Evolutionary conservation across 2,329 filamentous ascomycete species (phyloP).

Genomic region (Aspergillus nomiae): DNA sequence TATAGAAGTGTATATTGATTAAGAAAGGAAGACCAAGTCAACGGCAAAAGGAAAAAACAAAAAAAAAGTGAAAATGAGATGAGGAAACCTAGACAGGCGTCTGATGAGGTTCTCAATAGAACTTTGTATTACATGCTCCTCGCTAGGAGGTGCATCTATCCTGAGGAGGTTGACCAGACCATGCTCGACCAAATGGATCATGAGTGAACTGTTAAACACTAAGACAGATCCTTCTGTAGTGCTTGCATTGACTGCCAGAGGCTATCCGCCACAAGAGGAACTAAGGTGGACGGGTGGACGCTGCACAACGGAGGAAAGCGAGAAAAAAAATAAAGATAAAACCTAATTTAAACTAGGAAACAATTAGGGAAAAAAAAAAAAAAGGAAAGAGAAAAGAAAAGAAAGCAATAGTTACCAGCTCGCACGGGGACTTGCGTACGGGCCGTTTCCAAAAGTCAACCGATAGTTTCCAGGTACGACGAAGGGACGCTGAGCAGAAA

Average conservation of each 20-base stretch:
- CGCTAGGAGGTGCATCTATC: conserved; percentile 16
- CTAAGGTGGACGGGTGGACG: conserved; percentile 1
- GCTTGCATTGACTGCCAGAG: conserved; percentile 1
- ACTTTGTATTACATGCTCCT: conserved; percentile 16
- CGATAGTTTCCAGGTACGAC: conserved; percentile 9
- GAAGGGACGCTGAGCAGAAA: conserved; percentile 4
- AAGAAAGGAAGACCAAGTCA: neutral
- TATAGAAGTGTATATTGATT: conserved; percentile 5
- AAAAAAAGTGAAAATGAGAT: conserved; percentile 3
- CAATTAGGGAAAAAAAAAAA: conserved; percentile 5
- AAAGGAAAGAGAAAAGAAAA: conserved; percentile 6
- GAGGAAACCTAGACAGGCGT: conserved; percentile 3
- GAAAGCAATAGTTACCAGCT: conserved; percentile 1
- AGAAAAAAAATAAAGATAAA: neutral
- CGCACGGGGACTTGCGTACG: neutral
- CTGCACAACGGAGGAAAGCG: conserved; percentile 10
- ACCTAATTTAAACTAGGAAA: conserved; percentile 2
- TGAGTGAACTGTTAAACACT: conserved; percentile 3
- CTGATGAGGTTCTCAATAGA: neutral
- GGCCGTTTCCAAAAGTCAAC: conserved; percentile 8
- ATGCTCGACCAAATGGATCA: conserved; percentile 11
- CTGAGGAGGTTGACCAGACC: conserved; percentile 1
- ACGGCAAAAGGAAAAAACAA: conserved; percentile 5
- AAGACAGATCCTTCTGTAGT: conserved; percentile 4
- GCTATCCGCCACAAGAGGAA: neutral